Percentiles rank a stretch among this genome's conserved stretches.
phyloP scores from a whole-genome alignment of 2,329 filamentous ascomycete species.

The Blumeria graminis region DNA sequence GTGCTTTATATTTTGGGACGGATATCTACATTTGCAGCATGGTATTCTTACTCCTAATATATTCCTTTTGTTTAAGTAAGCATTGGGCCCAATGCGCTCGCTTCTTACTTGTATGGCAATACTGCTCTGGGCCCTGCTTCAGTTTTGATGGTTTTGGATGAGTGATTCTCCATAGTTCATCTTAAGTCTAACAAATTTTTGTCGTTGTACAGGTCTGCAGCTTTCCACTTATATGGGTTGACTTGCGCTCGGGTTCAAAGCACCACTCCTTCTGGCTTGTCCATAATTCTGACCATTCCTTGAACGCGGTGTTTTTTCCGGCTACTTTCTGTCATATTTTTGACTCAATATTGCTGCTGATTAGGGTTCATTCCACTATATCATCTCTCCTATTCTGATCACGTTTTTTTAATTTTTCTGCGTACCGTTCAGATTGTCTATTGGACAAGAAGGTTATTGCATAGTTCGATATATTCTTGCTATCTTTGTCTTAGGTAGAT shows the following conservation, averaged over 20 bases:
- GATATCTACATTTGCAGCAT: background rate
- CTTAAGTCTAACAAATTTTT: background rate
- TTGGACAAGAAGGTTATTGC: too few relatives aligned
- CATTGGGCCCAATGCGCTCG: too few relatives aligned
- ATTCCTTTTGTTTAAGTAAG: background rate
- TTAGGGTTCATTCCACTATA: too few relatives aligned
- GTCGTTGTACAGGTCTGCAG: background rate
- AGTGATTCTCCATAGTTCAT: background rate
- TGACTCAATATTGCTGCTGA: too few relatives aligned
- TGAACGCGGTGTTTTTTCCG: background rate
- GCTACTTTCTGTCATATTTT: background rate
- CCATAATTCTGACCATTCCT: background rate
- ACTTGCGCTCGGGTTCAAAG: background rate
- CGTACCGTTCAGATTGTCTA: too few relatives aligned
- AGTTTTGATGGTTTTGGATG: background rate
- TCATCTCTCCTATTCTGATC: too few relatives aligned
- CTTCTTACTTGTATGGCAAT: too few relatives aligned
- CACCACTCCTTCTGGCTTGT: background rate
- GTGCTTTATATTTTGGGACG: background rate
- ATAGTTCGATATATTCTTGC: too few relatives aligned
- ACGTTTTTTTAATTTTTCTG: too few relatives aligned
- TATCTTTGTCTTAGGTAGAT: too few relatives aligned
- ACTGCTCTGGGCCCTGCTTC: too few relatives aligned
- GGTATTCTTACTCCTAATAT: background rate
- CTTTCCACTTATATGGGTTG: background rate